These are phyloP conservation scores for Alternaria hordeiaustralica DNA, from an alignment of 2,329 filamentous ascomycete genomes.

Conservation along the genomic window DNA sequence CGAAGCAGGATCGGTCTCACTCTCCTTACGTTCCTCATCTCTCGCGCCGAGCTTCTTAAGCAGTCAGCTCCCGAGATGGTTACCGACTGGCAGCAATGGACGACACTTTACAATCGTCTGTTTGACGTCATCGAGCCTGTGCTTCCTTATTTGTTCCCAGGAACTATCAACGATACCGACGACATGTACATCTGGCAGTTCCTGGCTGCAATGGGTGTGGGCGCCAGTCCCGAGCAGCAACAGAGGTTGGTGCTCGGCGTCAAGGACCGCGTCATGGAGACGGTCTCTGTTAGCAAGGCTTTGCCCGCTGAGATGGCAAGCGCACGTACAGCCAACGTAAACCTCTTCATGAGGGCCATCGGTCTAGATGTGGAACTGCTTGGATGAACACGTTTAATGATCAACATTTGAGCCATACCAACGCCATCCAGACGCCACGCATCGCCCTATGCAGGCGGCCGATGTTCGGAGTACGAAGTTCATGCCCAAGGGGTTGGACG, in stretches of 20 bases:
- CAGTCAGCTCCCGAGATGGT: constrained; percentile 73
- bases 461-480: background rate
- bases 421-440: background rate
- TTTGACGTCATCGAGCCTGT: constrained; percentile 88
- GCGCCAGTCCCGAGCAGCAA: constrained; percentile 91
- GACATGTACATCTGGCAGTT: constrained; percentile 99
- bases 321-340: constrained; percentile 87
- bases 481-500: background rate
- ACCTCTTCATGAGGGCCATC: constrained; percentile 97
- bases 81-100: constrained; percentile 78
- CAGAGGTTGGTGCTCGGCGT: constrained; percentile 92
- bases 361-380: constrained; percentile 91
- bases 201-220: constrained; percentile 91
- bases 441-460: background rate
- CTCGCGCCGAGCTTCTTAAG: constrained; percentile 90
- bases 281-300: constrained; percentile 85
- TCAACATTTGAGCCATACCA: constrained; percentile 3
- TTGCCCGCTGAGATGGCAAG: constrained; percentile 85
- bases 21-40: constrained; percentile 92
- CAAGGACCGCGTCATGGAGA: constrained; percentile 98
- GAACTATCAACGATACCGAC: constrained; percentile 85
- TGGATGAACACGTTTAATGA: constrained; percentile 53
- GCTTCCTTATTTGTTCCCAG: constrained; percentile 86
- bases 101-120: constrained; percentile 79
- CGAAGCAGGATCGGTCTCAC: constrained; percentile 87